Evolutionary conservation across 371 early-diverging fungal genomes (phyloP), one percentile per base, ranked within the genome.

Genomic region (Smittium mucronatum): DNA sequence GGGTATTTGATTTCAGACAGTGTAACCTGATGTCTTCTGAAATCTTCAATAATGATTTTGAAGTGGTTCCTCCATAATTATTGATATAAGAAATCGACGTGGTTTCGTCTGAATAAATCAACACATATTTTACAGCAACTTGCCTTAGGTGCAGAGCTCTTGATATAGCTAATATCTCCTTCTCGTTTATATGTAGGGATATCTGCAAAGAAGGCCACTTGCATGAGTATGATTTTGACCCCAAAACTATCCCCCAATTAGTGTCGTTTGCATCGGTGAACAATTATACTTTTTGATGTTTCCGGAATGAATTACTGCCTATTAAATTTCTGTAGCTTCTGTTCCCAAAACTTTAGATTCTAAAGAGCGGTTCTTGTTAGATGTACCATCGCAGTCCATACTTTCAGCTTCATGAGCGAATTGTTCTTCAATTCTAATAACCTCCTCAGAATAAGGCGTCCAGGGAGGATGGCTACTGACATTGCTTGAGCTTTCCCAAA

Each of bases 401-500:
- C 21, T n/a, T n/a, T n/a, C n/a, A n/a, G n/a, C n/a, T n/a, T n/a
- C n/a, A n/a, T n/a, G n/a, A n/a, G n/a, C n/a, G n/a, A n/a, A n/a
- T n/a, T n/a, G n/a, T n/a, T 57, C n/a, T 57, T 57, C 17, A 57
- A n/a, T 57, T 57, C 57, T n/a, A 17, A n/a, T 17, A 57, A n/a
- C 17, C 57, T 17, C 57, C 57, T 57, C 17, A 57, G 57, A 17
- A 57, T 57, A 17, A 57, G 57, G n/a, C 57, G 57, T 17, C 57
- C 28, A 26, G 0, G 16, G 17, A 16, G 17, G 34, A 67, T 17
- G 26, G 68, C 72, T 36, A 58, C 57, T 8, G 58, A 29, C 0
- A 72, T 21, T 28, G 72, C 59, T 31, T 33, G 35, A 34, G 69
- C 16, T n/a, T 35, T 5, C 36, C 72, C 72, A 2, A 69, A 68